Evolutionary conservation across 805 yeast genomes (phyloP).

Genomic region (Wickerhamomyces subpelliculosus): DNA sequence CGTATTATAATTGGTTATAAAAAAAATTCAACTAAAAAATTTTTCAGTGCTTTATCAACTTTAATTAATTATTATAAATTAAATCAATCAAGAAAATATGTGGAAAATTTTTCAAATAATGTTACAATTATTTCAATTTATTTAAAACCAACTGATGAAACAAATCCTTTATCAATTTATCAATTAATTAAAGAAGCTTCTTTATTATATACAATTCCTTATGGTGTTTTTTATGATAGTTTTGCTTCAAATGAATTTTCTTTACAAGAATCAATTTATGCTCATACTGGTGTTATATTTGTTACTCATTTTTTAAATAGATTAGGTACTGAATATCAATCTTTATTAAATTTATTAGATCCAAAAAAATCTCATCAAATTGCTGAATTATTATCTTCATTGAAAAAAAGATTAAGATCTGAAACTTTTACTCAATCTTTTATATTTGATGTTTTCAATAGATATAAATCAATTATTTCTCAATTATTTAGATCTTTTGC

Average conservation of each 20-base stretch:
- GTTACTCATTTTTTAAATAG: slow-evolving; percentile 93
- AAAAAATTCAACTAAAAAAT: slow-evolving; percentile 77
- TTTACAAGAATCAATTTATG: slow-evolving; percentile 89
- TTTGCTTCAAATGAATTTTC: slow-evolving; percentile 76
- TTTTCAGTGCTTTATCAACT: slow-evolving; percentile 79
- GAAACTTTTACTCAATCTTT: slow-evolving; percentile 88
- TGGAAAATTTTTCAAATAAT: slow-evolving; percentile 90
- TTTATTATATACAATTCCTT: slow-evolving; percentile 83
- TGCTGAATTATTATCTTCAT: slow-evolving; percentile 67
- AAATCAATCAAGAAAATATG: slow-evolving; percentile 79
- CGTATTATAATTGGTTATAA: slow-evolving; percentile 85
- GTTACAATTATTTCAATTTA: slow-evolving; percentile 83
- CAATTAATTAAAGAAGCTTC: slow-evolving; percentile 95
- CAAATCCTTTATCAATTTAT: slow-evolving; percentile 59
- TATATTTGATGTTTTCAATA: slow-evolving; percentile 68
- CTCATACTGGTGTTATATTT: slow-evolving; percentile 88
- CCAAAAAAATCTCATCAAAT: slow-evolving; percentile 57
- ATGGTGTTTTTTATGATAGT: slow-evolving; percentile 67
- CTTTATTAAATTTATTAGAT: slow-evolving; percentile 45
- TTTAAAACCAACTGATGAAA: slow-evolving; percentile 53
- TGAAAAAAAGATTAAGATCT: slow-evolving; percentile 84
- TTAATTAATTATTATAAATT: slow-evolving; percentile 86
- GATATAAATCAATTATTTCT: slow-evolving; percentile 65
- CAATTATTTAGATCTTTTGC: slow-evolving; percentile 89
- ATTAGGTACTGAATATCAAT: slow-evolving; percentile 81